Conservation (phyloP, 2,329 filamentous ascomycete species). For the Gyromitra esculenta region DNA sequence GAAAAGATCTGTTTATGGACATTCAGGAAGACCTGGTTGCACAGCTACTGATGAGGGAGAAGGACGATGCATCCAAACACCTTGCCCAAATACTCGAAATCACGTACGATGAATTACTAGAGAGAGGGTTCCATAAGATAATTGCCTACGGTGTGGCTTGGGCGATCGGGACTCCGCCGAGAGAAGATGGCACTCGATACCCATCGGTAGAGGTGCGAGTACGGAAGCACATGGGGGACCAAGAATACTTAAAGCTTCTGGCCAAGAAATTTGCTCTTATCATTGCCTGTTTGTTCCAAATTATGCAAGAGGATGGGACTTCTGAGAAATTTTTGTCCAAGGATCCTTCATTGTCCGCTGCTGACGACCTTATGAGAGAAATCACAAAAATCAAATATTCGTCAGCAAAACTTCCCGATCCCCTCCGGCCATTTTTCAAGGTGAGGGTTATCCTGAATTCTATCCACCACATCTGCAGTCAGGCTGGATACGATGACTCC, state of each 20-base stretch:
- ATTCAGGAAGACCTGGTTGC: conserved; percentile 78
- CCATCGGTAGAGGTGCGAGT: conserved; percentile 71
- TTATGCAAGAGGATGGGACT: conserved; percentile 65
- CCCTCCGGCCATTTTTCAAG: conserved; percentile 87
- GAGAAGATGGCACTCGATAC: conserved; percentile 52
- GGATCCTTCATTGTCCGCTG: conserved; percentile 68
- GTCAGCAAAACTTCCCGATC: conserved; percentile 72
- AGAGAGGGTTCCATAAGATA: conserved; percentile 76
- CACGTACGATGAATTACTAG: conserved; percentile 69
- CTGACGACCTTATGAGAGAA: conserved; percentile 71
- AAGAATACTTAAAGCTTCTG: conserved; percentile 71
- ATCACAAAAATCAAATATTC: conserved; percentile 78
- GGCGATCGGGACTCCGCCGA: conserved; percentile 68
- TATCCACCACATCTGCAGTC: conserved; percentile 79
- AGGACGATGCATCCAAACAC: conserved; percentile 70
- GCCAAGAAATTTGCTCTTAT: conserved; percentile 79
- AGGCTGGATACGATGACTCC: conserved; percentile 72
- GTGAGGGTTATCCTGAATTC: conserved; percentile 79
- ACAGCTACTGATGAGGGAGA: conserved; percentile 76
- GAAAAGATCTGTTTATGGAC: conserved; percentile 75
- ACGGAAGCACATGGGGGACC: conserved; percentile 74
- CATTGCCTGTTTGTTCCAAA: conserved; percentile 77
- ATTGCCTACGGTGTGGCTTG: conserved; percentile 85
- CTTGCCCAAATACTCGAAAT: conserved; percentile 70
- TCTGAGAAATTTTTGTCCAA: conserved; percentile 72